Conservation (phyloP, 2,329 filamentous ascomycete genomes). For the Cercospora sp. region DNA sequence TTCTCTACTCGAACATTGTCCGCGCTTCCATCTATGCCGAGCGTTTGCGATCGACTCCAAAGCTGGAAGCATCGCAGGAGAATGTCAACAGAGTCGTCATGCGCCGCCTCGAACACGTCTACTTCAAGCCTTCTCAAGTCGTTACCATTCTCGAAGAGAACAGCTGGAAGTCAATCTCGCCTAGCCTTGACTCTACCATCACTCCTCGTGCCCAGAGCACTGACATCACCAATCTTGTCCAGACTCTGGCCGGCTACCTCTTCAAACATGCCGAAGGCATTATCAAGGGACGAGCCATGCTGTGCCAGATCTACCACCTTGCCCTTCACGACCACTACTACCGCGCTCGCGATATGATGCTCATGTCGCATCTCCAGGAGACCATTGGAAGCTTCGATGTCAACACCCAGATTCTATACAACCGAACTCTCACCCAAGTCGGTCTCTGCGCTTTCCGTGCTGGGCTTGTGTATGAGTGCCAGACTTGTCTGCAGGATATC, state of each 20-base stretch:
- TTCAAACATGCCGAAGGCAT: constrained; percentile 95
- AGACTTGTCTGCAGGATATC: constrained; percentile 96
- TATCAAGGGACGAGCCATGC: constrained; percentile 92
- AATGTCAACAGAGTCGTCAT: constrained; percentile 90
- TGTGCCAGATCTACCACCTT: constrained; percentile 98
- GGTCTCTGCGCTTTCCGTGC: constrained; percentile 97
- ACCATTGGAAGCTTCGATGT: constrained; percentile 96
- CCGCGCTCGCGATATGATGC: constrained; percentile 96
- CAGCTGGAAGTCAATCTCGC: constrained; percentile 79
- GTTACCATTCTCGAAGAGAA: constrained; percentile 92
- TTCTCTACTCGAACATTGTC: constrained; percentile 89
- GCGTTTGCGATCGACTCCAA: constrained; percentile 67
- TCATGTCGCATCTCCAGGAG: constrained; percentile 99
- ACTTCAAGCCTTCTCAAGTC: constrained; percentile 97
- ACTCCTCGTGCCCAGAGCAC: constrained; percentile 69
- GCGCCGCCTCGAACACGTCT: constrained; percentile 92
- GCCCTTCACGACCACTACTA: constrained; percentile 98
- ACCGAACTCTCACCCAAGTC: constrained; percentile 95
- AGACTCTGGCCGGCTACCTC: constrained; percentile 89
- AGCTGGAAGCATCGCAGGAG: constrained; percentile 77
- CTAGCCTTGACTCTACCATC: constrained; percentile 71
- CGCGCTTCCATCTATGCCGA: constrained; percentile 88
- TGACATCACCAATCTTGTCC: constrained; percentile 75
- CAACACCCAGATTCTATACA: constrained; percentile 96
- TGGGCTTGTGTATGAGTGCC: constrained; percentile 93